These are phyloP conservation scores for Cornus suecica DNA, from an alignment of 148 eudicot genomes.

Conservation along the genomic window DNA sequence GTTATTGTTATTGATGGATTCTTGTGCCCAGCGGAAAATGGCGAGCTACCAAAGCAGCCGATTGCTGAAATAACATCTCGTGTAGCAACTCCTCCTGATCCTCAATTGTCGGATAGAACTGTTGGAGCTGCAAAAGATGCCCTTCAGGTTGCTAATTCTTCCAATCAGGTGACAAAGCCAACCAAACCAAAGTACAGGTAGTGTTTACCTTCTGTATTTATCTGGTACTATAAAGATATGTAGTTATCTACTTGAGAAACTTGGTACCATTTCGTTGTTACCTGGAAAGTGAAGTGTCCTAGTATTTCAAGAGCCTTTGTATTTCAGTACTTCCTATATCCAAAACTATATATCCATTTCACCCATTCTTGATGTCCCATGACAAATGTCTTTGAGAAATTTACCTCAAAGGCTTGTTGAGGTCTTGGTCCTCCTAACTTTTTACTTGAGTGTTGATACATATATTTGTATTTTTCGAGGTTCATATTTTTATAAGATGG, in stretches of 20 bases:
- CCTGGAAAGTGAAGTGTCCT: not conserved
- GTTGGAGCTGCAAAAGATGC: constrained; percentile 31
- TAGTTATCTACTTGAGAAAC: not conserved
- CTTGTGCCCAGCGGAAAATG: constrained; percentile 56
- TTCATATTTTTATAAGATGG: no score
- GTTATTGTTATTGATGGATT: not conserved
- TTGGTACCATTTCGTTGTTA: no score
- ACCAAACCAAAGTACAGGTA: constrained; percentile 86
- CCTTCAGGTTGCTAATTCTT: constrained; percentile 23
- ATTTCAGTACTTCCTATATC: not conserved
- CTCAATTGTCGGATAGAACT: constrained; percentile 18
- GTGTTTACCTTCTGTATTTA: constrained; percentile 2
- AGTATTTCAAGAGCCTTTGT: not conserved
- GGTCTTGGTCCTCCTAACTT: no score
- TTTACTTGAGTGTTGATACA: no score
- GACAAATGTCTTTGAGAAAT: no score
- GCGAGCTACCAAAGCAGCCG: constrained; percentile 31
- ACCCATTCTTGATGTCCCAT: no score
- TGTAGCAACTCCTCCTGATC: constrained; percentile 24
- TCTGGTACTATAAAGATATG: not conserved
- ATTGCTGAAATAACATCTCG: constrained; percentile 23
- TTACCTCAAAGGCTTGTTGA: no score
- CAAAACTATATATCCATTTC: no score
- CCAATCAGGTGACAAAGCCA: constrained; percentile 27
- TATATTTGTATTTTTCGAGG: no score